Evolutionary conservation across 352 stramenopile genomes (phyloP), one percentile per base, ranked within the genome.

Genomic region (Phytophthora litchii): DNA sequence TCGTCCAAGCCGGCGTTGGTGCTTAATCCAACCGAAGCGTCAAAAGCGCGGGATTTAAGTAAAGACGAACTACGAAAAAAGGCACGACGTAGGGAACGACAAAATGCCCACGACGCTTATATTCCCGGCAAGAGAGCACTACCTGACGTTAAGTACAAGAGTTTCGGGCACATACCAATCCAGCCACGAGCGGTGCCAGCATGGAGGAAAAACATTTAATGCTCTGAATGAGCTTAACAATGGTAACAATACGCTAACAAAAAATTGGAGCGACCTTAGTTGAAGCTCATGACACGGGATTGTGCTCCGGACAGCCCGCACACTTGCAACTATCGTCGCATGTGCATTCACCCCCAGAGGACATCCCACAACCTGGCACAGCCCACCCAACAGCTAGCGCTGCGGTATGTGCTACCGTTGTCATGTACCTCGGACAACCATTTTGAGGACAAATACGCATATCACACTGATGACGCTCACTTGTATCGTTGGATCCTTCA

Each of bases 251-350:
- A 57, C 32, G n/a, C 2, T 34, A 37, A 61, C 47, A 20, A 60
- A 37, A 16, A 64, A 59, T 41, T 27, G 11, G 40, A 40, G 13
- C 20, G 6, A 40, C 16, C 14, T 5, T 17, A 25, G 16, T n/a
- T 43, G 37, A 10, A n/a, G 19, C 23, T 72, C 50, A 74, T 11
- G 69, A 57, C 9, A 4, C 60, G 9, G 85, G 85, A 41, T 94
- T 92, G 60, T 94, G 85, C 54, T 85, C 58, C 17, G 85, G 83
- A 63, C 86, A 95, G 12, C 86, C 86, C 16, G 60, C 68, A 54
- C 83, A 95, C 43, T 89, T 88, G 54, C 86, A 95, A 29, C 66
- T 72, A 56, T 92, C 83, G 7, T 82, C 86, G 16, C 86, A 94
- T 0, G 78, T 93, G 51, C 86, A 94, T 47, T 94, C 83, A 38